Evolutionary conservation across 192 early-diverging fungal genomes (phyloP).

Genomic region (Chytriomyces hyalinus): DNA sequence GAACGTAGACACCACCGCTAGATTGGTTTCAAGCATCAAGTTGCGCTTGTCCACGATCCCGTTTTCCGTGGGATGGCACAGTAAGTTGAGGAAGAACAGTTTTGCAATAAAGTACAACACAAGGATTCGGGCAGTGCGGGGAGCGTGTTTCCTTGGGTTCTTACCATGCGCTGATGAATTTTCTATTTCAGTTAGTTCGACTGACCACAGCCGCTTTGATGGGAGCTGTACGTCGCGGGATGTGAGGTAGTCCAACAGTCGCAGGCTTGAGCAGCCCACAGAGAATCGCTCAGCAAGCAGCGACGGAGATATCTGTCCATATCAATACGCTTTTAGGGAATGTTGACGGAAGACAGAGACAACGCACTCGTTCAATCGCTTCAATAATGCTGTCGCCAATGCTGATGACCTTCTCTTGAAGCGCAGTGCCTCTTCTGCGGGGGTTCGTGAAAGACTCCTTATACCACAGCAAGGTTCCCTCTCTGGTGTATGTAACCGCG

Average conservation of each 20-base stretch:
- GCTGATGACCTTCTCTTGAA: slow-evolving; percentile 19
- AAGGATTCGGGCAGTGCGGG: background rate
- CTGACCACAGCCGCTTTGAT: slow-evolving; percentile 6
- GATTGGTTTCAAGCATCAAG: slow-evolving; percentile 26
- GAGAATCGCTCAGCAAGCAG: slow-evolving; percentile 5
- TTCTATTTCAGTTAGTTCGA: slow-evolving; percentile 1
- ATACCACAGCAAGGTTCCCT: slow-evolving; percentile 15
- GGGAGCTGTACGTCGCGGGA: slow-evolving; percentile 10
- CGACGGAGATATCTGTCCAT: background rate
- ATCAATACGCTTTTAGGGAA: background rate
- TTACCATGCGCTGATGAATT: background rate
- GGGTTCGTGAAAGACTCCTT: slow-evolving; percentile 30
- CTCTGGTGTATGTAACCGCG: slow-evolving; percentile 2
- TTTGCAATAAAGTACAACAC: slow-evolving; percentile 24
- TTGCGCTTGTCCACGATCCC: slow-evolving; percentile 15
- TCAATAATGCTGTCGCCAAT: slow-evolving; percentile 14
- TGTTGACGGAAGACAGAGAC: background rate
- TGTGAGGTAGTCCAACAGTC: slow-evolving; percentile 17
- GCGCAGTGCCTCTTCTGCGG: background rate
- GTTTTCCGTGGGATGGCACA: slow-evolving; percentile 12
- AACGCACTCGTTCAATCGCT: slow-evolving; percentile 2
- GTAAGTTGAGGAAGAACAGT: slow-evolving; percentile 7
- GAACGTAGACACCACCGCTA: slow-evolving; percentile 6
- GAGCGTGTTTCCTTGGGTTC: background rate
- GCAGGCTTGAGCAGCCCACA: background rate